These are phyloP conservation scores for Tolypocladium capitatum DNA, from an alignment of 2,329 filamentous ascomycete species.

Conservation along the genomic window DNA sequence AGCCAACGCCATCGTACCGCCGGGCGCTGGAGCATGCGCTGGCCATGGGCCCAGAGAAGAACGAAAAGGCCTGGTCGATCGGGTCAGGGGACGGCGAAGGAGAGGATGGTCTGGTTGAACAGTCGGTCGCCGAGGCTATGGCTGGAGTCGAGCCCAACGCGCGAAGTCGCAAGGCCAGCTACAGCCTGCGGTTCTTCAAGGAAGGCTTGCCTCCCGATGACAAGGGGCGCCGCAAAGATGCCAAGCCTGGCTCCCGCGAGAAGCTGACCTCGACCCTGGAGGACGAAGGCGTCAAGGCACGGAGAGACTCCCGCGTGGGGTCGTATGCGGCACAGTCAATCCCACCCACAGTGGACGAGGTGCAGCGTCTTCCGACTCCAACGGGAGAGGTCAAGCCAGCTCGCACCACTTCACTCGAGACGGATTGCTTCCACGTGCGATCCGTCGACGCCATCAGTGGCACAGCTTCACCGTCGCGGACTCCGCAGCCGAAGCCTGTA, in stretches of 20 bases:
- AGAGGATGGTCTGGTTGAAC: conserved; percentile 46
- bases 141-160: conserved; percentile 48
- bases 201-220: conserved; percentile 49
- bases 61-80: conserved; percentile 53
- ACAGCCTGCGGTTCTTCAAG: conserved; percentile 54
- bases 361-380: neutral
- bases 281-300: conserved; percentile 8
- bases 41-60: conserved; percentile 39
- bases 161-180: conserved; percentile 54
- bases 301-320: neutral
- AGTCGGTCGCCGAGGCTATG: conserved; percentile 49
- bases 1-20: conserved; percentile 12
- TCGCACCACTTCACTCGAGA: neutral
- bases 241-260: conserved; percentile 22
- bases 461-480: conserved; percentile 5
- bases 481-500: conserved; percentile 7
- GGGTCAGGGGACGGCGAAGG: conserved; percentile 35
- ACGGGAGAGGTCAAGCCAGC: neutral
- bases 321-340: neutral
- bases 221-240: conserved; percentile 39
- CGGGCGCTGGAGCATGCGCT: conserved; percentile 28
- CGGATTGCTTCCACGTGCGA: conserved; percentile 9
- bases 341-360: neutral
- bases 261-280: conserved; percentile 25
- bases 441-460: conserved; percentile 1